Percentiles rank a stretch among this genome's conserved stretches.
These are phyloP conservation scores for Colletotrichum nymphaeae DNA, from an alignment of 2,329 filamentous ascomycete genomes.

Conservation along the genomic window DNA sequence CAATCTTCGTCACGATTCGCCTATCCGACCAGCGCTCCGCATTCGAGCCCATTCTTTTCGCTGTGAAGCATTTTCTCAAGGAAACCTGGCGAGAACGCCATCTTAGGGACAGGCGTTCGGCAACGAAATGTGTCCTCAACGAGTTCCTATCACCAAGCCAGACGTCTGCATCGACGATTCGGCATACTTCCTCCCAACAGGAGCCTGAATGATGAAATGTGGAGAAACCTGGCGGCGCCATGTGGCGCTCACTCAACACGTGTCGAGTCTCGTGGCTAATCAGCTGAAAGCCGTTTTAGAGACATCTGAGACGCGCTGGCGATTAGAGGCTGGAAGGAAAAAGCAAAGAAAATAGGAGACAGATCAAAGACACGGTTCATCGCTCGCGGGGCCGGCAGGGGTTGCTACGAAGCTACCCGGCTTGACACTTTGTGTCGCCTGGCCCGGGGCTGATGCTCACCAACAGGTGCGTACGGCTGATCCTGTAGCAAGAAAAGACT, in stretches of 20 bases:
- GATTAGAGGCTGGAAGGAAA: conserved; percentile 4
- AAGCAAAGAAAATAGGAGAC: background rate
- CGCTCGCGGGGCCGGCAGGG: background rate
- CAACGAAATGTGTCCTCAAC: background rate
- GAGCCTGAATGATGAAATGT: background rate
- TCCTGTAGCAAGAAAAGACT: conserved; percentile 1
- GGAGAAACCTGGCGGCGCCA: background rate
- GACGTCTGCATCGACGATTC: background rate
- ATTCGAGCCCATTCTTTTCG: background rate
- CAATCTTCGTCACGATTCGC: background rate
- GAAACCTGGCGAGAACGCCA: background rate
- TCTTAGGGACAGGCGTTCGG: background rate
- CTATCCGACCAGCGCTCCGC: background rate
- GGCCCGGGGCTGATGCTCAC: background rate
- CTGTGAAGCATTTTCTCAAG: background rate
- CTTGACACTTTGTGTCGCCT: background rate
- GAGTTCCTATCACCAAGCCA: background rate
- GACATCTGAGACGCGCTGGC: conserved; percentile 23
- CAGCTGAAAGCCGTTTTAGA: conserved; percentile 18
- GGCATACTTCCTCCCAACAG: background rate
- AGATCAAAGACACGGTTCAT: conserved; percentile 1
- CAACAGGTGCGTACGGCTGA: background rate
- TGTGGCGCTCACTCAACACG: conserved; percentile 3
- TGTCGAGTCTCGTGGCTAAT: background rate
- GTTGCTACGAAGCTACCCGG: background rate